Conservation (phyloP, 352 stramenopile genomes). For the Thraustochytrium striatum region DNA sequence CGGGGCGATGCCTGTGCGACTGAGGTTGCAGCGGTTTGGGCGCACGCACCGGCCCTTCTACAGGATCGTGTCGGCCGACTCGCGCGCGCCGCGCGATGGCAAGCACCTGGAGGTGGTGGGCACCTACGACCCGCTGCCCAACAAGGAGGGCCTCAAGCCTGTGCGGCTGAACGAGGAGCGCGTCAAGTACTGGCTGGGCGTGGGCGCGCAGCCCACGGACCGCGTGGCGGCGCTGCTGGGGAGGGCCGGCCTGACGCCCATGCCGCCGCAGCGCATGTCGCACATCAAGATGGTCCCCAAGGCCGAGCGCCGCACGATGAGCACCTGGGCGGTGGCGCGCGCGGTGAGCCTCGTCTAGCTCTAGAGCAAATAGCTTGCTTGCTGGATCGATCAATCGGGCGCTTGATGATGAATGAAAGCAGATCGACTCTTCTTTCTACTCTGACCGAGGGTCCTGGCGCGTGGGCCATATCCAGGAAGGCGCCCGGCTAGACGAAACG, state of each 20-base stretch:
- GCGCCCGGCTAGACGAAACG: no score
- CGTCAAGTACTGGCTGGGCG: constrained; percentile 73
- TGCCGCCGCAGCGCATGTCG: constrained; percentile 53
- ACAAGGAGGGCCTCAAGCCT: constrained; percentile 70
- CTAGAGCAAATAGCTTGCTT: no score
- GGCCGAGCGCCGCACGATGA: no score
- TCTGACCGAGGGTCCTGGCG: no score
- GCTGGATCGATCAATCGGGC: no score
- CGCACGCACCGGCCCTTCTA: constrained; percentile 72
- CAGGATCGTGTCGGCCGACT: constrained; percentile 74
- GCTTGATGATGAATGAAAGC: no score
- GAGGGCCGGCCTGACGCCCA: constrained; percentile 71
- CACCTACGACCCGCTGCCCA: constrained; percentile 78
- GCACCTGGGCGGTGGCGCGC: no score
- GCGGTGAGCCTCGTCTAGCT: no score
- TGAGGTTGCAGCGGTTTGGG: constrained; percentile 75
- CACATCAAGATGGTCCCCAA: constrained; percentile 40
- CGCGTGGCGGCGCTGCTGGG: constrained; percentile 73
- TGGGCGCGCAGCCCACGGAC: constrained; percentile 73
- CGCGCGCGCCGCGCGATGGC: constrained; percentile 66
- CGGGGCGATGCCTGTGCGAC: constrained; percentile 67
- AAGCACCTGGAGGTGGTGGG: constrained; percentile 68
- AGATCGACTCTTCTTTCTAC: no score
- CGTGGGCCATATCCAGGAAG: no score
- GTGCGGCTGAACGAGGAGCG: constrained; percentile 73